A percentile compares a stretch with the other conserved stretches of the same genome.
Conservation (phyloP, 2,329 filamentous ascomycete species). For the Parastagonospora avenae region DNA sequence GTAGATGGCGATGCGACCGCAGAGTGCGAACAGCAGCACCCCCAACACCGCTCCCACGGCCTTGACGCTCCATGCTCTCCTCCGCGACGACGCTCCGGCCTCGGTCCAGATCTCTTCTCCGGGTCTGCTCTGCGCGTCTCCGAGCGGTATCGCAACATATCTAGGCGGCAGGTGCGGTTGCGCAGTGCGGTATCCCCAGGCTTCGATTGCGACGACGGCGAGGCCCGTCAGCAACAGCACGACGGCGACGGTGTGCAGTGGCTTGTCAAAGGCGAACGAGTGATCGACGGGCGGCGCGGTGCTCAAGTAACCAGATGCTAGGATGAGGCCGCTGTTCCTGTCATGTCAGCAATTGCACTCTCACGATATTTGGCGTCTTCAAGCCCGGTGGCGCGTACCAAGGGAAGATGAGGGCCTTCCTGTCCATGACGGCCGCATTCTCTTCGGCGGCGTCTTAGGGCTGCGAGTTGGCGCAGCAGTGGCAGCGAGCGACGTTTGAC, state of each 20-base stretch:
- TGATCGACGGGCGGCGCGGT: conserved; percentile 34
- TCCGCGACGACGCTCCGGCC: conserved; percentile 19
- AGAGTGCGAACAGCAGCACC: conserved; percentile 36
- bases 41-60: conserved; percentile 32
- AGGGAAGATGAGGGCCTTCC: conserved; percentile 43
- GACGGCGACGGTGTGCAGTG: conserved; percentile 39
- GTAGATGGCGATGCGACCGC: conserved; percentile 38
- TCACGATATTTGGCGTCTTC: background rate
- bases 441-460: conserved; percentile 23
- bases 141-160: conserved; percentile 40
- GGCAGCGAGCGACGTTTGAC: conserved; percentile 5
- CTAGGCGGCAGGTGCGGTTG: conserved; percentile 24
- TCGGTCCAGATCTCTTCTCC: conserved; percentile 36
- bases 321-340: conserved; percentile 39
- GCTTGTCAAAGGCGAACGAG: conserved; percentile 45
- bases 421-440: conserved; percentile 44
- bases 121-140: conserved; percentile 26
- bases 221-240: conserved; percentile 41
- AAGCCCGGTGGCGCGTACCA: conserved; percentile 36
- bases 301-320: conserved; percentile 40
- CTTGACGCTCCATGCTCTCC: conserved; percentile 21
- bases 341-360: conserved; percentile 20
- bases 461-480: conserved; percentile 30
- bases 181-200: conserved; percentile 20
- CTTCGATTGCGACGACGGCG: conserved; percentile 35